A percentile compares a stretch with the other conserved stretches of the same genome.
phyloP scores from a whole-genome alignment of 768 basidiomycete genomes.

The Russula ochroleuca region DNA sequence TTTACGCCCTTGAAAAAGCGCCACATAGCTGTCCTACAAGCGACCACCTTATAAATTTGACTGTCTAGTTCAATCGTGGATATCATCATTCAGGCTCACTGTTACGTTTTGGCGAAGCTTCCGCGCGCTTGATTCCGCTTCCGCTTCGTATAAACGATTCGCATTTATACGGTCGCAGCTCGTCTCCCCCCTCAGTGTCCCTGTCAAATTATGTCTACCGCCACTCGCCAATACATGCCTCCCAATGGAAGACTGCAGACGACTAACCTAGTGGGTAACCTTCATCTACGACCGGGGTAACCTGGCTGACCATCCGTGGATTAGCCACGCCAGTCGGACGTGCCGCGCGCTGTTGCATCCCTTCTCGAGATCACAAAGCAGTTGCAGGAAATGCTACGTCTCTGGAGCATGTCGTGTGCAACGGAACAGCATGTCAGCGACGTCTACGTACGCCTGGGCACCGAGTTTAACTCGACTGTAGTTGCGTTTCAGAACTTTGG shows the following conservation, averaged over 20 bases:
- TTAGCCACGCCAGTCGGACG: constrained; percentile 38
- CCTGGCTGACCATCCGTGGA: not conserved
- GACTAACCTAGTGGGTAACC: constrained; percentile 17
- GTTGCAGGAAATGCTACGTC: constrained; percentile 65
- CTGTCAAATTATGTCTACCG: constrained; percentile 19
- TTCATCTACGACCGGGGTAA: not conserved
- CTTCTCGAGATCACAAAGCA: constrained; percentile 80
- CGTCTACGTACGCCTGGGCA: constrained; percentile 83
- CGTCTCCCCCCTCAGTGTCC: not conserved
- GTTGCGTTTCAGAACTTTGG: constrained; percentile 67
- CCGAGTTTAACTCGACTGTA: constrained; percentile 80
- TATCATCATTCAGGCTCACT: constrained; percentile 7
- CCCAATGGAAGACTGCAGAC: constrained; percentile 26
- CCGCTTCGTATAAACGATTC: constrained; percentile 13
- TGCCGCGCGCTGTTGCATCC: constrained; percentile 55
- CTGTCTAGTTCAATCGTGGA: not conserved
- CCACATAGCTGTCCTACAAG: constrained; percentile 14
- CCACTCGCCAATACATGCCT: constrained; percentile 22
- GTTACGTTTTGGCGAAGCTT: constrained; percentile 18
- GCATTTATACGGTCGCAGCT: not conserved
- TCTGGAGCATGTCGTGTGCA: constrained; percentile 61
- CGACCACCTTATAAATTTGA: constrained; percentile 20
- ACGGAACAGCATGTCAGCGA: constrained; percentile 76
- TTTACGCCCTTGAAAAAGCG: constrained; percentile 7
- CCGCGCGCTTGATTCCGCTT: constrained; percentile 10